These are phyloP conservation scores for Jaltomata sinuosa DNA, from an alignment of 257 asterid species.

Conservation along the genomic window DNA sequence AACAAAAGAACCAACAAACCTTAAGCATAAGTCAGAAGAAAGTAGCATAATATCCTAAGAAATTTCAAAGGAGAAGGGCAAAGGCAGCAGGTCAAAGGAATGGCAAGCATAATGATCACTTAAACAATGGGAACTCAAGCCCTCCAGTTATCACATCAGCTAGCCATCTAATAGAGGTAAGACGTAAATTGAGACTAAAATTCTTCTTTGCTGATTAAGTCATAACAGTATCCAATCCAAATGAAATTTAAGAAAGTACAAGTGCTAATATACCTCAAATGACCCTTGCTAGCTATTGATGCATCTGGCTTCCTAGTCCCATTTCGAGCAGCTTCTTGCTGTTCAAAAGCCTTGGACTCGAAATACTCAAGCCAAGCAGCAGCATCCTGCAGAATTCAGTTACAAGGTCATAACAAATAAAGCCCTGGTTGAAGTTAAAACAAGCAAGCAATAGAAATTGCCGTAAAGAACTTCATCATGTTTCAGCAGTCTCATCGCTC, in stretches of 20 bases:
- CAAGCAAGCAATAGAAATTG: not conserved
- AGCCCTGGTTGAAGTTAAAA: not conserved
- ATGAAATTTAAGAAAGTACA: conserved; percentile 17
- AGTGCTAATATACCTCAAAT: conserved; percentile 61
- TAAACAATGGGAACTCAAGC: not conserved
- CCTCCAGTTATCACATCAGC: not conserved
- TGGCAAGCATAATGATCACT: not conserved
- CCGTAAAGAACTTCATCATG: not conserved
- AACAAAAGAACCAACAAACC: not conserved
- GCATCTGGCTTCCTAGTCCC: conserved; percentile 94
- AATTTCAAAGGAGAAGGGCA: not conserved
- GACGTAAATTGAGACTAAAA: not conserved
- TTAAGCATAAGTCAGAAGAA: not conserved
- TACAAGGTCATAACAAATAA: not conserved
- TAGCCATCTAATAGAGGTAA: not conserved
- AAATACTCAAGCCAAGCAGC: conserved; percentile 99
- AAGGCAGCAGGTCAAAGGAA: not conserved
- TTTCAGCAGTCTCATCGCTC: not conserved
- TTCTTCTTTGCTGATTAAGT: not conserved
- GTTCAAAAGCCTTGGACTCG: conserved; percentile 94
- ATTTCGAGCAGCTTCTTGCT: conserved; percentile 91
- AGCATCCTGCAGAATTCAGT: conserved; percentile 67
- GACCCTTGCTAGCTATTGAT: conserved; percentile 97
- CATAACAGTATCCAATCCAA: not conserved
- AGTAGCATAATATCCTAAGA: not conserved